These are phyloP conservation scores for Kernera saxatilis DNA, from an alignment of 345 rosid genomes.

Conservation along the genomic window DNA sequence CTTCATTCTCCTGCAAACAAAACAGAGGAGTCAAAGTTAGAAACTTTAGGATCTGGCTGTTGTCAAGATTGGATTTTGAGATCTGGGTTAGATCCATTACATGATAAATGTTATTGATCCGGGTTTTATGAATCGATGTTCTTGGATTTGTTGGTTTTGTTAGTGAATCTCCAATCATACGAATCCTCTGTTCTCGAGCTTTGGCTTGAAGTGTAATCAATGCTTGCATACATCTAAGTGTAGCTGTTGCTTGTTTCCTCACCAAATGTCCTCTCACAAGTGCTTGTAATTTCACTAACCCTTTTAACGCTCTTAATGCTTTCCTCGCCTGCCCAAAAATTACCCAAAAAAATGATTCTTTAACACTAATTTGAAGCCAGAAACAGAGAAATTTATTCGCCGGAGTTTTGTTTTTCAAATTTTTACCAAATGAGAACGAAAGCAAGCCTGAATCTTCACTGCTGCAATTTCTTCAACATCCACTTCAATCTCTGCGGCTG, in stretches of 20 bases:
- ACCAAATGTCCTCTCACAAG: conserved; percentile 85
- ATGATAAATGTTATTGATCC: conserved; percentile 19
- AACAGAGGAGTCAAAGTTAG: conserved; percentile 11
- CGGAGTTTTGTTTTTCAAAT: neutral
- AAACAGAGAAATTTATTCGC: neutral
- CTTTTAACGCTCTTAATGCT: conserved; percentile 80
- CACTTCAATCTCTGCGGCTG: neutral
- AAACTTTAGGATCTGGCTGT: conserved; percentile 14
- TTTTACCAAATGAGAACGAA: conserved; percentile 80
- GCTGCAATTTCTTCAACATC: conserved; percentile 55
- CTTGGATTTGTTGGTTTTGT: conserved; percentile 36
- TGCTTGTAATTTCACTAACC: conserved; percentile 88
- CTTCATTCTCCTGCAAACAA: conserved; percentile 57
- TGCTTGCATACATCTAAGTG: conserved; percentile 87
- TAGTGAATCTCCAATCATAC: conserved; percentile 42
- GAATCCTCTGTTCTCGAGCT: conserved; percentile 65
- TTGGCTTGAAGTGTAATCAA: conserved; percentile 74
- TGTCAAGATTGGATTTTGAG: conserved; percentile 27
- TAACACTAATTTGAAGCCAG: neutral
- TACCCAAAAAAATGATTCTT: neutral
- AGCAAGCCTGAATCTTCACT: conserved; percentile 64
- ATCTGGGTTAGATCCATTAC: conserved; percentile 41
- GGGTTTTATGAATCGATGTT: conserved; percentile 44
- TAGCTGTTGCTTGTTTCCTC: conserved; percentile 82
- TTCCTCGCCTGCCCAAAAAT: conserved; percentile 63